These are phyloP conservation scores for Rhododendron griersonianum DNA, from an alignment of 148 eudicot genomes.

Conservation along the genomic window DNA sequence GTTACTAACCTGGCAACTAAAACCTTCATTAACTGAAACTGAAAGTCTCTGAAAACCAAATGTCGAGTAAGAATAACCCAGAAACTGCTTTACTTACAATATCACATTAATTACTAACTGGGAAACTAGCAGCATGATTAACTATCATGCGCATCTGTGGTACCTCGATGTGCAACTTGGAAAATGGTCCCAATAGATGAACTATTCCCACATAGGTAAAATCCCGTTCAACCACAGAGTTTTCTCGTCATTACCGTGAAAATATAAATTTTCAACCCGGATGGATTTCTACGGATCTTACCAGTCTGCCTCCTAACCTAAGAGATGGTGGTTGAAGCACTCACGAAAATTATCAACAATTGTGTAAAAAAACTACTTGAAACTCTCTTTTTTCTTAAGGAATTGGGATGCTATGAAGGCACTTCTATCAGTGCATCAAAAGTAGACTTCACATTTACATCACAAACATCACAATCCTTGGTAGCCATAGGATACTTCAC, in stretches of 20 bases:
- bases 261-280: neutral
- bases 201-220: neutral
- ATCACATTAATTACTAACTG: neutral
- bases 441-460: neutral
- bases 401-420: neutral
- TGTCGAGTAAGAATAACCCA: neutral
- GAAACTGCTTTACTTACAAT: neutral
- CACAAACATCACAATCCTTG: neutral
- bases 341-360: neutral
- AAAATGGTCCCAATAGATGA: neutral
- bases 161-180: neutral
- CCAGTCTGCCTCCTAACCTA: neutral
- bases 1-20: neutral
- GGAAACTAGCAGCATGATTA: neutral
- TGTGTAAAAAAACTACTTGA: neutral
- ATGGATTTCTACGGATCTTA: neutral
- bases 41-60: neutral
- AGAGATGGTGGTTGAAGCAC: neutral
- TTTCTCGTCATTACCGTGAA: neutral
- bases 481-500: neutral
- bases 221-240: neutral
- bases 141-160: neutral
- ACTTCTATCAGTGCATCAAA: neutral
- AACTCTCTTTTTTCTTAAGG: neutral
- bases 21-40: neutral